Evolutionary conservation across 768 basidiomycete genomes (phyloP), one percentile per base, ranked within the genome.

Genomic region (Macrolepiota albuminosa): DNA sequence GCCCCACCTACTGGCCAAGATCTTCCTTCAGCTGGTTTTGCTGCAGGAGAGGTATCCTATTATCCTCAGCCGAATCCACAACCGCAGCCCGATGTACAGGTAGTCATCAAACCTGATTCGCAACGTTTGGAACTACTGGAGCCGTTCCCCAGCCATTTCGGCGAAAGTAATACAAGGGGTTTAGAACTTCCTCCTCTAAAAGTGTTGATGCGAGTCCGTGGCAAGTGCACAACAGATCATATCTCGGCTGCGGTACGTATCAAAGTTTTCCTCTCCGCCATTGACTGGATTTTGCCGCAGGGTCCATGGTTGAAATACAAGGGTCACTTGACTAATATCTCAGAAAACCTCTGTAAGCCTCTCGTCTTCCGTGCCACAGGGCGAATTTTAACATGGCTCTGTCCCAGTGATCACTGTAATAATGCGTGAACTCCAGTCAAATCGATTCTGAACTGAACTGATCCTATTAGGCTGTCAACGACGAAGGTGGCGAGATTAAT

Each of bases 301-400:
- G 97, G 97, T 2, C 93, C 95, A 37, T 99, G 97, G 97, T 76
- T 99, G 64, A 98, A 98, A 78, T 99, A 96, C 79, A 98, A 98
- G 72, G 97, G 93, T 0, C 95, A 98, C 75, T 77, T 98, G 43
- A 89, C 89, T 36, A 98, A 98, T 71, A 97, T 98, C 61, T 94
- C 95, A 4, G 93, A 98, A 74, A 98, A 98, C 72, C 84, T 95
- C 10, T 74, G 93, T 94, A 69, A 68, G 91, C 82, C 18, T 26
- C 43, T 10, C 33, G 26, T 51, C 50, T 56, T 46, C 53, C 29
- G 42, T 34, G 40, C 39, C 24, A n/a, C 34, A 58, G 16, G 21
- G 52, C 34, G 43, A 47, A 36, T 57, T 36, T 29, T 58, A 36
- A 51, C n/a, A 50, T 59, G 49, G 37, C 39, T 45, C 24, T 37